Evolutionary conservation across 1,284 basidiomycete genomes (phyloP).

Genomic region (Serendipita sp.): DNA sequence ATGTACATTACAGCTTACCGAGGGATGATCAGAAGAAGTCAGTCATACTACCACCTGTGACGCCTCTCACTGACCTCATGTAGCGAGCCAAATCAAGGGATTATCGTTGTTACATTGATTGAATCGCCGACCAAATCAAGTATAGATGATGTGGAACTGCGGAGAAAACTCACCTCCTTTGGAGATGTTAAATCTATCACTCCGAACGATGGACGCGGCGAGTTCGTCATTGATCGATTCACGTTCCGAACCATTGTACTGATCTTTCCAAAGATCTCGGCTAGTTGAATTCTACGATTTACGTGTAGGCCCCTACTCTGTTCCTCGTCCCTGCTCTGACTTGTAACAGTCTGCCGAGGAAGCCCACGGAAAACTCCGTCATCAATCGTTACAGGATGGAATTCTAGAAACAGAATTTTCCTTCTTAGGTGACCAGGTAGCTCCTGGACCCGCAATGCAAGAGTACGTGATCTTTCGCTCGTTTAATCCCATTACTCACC

Average conservation of each 20-base stretch:
- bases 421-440: constrained; percentile 36
- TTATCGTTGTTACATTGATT: constrained; percentile 63
- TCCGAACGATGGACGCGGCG: constrained; percentile 46
- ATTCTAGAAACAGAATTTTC: constrained; percentile 76
- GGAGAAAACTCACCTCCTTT: constrained; percentile 69
- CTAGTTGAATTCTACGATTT: constrained; percentile 84
- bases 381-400: constrained; percentile 69
- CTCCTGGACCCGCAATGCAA: constrained; percentile 25
- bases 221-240: constrained; percentile 33
- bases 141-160: constrained; percentile 73
- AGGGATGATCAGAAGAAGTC: constrained; percentile 64
- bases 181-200: constrained; percentile 80
- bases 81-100: constrained; percentile 54
- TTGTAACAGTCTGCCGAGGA: constrained; percentile 49
- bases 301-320: constrained; percentile 36
- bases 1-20: constrained; percentile 94
- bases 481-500: background rate
- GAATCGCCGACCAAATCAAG: constrained; percentile 49
- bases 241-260: background rate
- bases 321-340: constrained; percentile 14
- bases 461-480: constrained; percentile 21
- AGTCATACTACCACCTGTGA: constrained; percentile 17
- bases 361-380: constrained; percentile 67
- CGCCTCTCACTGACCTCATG: constrained; percentile 4
- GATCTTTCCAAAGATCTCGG: constrained; percentile 40